Percentiles rank a stretch among this genome's conserved stretches.
phyloP scores from a whole-genome alignment of 1,284 basidiomycete genomes.

The Meripilus lineatus region DNA sequence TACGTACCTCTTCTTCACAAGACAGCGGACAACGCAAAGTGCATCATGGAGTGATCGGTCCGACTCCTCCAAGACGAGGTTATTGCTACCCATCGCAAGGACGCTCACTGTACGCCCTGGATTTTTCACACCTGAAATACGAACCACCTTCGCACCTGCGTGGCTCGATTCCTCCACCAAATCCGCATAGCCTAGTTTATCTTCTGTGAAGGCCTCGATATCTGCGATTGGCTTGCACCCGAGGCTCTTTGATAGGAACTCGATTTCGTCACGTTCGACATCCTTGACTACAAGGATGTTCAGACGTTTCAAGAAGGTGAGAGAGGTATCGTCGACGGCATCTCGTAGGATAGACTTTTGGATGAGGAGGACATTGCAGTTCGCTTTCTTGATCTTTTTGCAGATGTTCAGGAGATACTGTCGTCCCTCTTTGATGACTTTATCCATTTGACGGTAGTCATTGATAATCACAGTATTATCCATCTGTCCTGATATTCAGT shows the following conservation, averaged over 20 bases:
- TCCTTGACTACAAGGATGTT: constrained; percentile 98
- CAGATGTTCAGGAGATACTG: constrained; percentile 98
- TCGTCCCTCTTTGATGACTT: constrained; percentile 98
- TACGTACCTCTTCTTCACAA: constrained; percentile 95
- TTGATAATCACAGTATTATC: constrained; percentile 99
- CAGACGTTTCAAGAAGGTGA: constrained; percentile 97
- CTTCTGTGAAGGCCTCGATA: constrained; percentile 98
- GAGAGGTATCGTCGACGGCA: constrained; percentile 97
- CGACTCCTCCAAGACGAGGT: constrained; percentile 93
- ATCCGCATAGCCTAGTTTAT: constrained; percentile 97
- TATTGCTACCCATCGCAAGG: constrained; percentile 93
- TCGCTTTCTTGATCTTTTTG: constrained; percentile 99
- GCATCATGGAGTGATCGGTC: constrained; percentile 98
- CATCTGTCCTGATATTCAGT: constrained; percentile 59
- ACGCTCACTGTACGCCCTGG: constrained; percentile 93
- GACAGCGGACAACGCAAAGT: constrained; percentile 94
- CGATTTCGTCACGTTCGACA: constrained; percentile 98
- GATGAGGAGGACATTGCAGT: constrained; percentile 97
- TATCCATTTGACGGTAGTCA: constrained; percentile 99
- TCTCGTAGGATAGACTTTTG: constrained; percentile 99
- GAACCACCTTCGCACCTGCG: constrained; percentile 88
- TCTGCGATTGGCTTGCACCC: constrained; percentile 97
- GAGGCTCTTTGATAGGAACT: constrained; percentile 93
- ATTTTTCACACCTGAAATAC: constrained; percentile 94
- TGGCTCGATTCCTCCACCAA: constrained; percentile 89